phyloP scores from a whole-genome alignment of 2,329 filamentous ascomycete genomes.

The Fusarium anthophilum region DNA sequence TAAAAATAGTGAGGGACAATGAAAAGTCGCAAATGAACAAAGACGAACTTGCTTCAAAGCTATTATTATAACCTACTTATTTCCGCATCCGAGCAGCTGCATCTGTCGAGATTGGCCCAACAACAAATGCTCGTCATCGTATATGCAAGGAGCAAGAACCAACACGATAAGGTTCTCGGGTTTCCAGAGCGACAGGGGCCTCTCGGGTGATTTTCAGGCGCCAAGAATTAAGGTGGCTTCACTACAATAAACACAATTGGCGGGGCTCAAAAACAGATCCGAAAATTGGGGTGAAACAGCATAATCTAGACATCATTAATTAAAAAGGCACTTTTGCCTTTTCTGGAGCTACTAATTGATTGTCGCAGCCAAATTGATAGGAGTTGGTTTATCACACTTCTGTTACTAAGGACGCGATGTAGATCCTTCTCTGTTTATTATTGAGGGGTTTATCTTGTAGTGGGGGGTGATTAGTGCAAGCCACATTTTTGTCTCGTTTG shows the following conservation, averaged over 20 bases:
- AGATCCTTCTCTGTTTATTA: rapidly evolving
- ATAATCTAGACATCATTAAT: neutral
- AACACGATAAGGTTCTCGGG: neutral
- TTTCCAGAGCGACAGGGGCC: constrained; percentile 17
- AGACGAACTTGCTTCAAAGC: rapidly evolving
- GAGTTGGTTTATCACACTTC: rapidly evolving
- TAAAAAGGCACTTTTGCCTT: neutral
- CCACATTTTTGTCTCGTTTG: neutral
- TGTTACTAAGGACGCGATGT: neutral
- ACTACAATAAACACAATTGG: neutral
- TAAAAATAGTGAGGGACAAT: too few species aligned
- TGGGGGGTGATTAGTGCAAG: neutral
- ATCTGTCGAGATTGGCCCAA: constrained; percentile 1
- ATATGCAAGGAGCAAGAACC: constrained; percentile 6
- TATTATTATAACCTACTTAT: neutral
- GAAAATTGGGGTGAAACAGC: neutral
- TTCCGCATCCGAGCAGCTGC: too few species aligned
- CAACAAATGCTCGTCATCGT: constrained; percentile 8
- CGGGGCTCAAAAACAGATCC: neutral
- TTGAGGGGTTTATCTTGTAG: neutral
- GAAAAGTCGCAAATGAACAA: rapidly evolving
- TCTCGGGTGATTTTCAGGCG: neutral
- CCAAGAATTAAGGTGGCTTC: neutral
- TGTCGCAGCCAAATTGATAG: rapidly evolving
- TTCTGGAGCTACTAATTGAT: rapidly evolving